Base-by-base conservation (phyloP, 306 rosid species). In the barrel medic (Medicago truncatula) region DNA sequence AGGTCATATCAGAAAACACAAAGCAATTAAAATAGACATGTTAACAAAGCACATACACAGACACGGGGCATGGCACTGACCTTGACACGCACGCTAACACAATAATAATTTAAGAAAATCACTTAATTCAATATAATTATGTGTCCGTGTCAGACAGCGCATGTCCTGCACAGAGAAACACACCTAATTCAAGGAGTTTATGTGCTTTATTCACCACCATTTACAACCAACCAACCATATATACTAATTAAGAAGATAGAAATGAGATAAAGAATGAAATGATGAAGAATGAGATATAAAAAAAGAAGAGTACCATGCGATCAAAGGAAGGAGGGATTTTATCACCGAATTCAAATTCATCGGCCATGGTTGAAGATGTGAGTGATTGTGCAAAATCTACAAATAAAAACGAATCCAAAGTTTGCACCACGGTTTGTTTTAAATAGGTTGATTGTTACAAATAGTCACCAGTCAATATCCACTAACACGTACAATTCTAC, bases 271-370 rank as follows among this genome's bases (percentile, higher is more conserved):
- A 25, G 28, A 25, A 25, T 25, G 28, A 25, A 25, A 25, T 25
- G 28, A 25, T 25, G 2, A 10, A 17, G 52, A 81, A 15, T 25
- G 40, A 59, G 80, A 82, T 66, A 1, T 50, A 44, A 40, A 23
- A 67, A 57, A 25, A 56, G 13, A 66, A 75, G 1, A 4, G 54
- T 50, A 87, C 91, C 90, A 57, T 28, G 66, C 80, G 77, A 70
- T 86, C 87, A 61, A 84, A 83, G 4, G 90, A 84, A 17, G 91
- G 87, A 71, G 89, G 89, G 36, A 83, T 86, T 57, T 82, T 75
- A 50, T 75, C 83, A 38, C 39, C 38, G 16, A 58, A 58, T 5
- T 60, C 41, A 15, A 38, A 61, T 0, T 61, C 43, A 31, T 61
- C 67, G 8, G 83, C 88, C 94, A 89, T 89, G 80, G 86, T 50